Evolutionary conservation across 352 stramenopile genomes (phyloP).

Genomic region (Phytophthora pluvialis): DNA sequence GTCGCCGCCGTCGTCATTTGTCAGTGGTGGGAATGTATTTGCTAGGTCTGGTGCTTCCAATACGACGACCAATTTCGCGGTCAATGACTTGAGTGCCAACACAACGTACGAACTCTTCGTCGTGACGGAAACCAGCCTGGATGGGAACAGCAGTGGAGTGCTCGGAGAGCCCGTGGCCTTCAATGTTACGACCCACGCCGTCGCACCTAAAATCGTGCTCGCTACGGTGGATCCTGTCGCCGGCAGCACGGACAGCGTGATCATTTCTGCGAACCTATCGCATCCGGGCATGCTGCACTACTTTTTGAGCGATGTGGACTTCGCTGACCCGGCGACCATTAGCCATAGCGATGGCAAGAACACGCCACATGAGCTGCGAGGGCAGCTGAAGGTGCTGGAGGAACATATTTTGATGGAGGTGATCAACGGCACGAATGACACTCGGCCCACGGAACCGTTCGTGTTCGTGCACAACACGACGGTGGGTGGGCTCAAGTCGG

Average conservation of each 20-base stretch:
- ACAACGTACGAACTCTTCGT: constrained; percentile 63
- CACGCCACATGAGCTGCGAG: constrained; percentile 54
- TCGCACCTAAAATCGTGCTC: constrained; percentile 68
- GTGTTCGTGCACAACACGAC: constrained; percentile 72
- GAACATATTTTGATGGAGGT: constrained; percentile 67
- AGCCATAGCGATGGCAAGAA: constrained; percentile 11
- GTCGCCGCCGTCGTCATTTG: constrained; percentile 25
- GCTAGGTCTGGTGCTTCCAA: background rate
- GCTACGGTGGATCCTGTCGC: constrained; percentile 49
- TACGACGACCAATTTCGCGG: constrained; percentile 19
- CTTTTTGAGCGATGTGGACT: constrained; percentile 77
- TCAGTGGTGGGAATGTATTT: constrained; percentile 21
- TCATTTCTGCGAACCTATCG: constrained; percentile 70
- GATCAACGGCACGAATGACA: constrained; percentile 80
- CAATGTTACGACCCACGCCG: constrained; percentile 58
- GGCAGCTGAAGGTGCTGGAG: constrained; percentile 44
- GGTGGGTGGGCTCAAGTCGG: constrained; percentile 45
- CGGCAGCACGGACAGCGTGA: constrained; percentile 57
- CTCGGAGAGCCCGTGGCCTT: constrained; percentile 39
- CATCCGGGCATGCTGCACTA: constrained; percentile 74
- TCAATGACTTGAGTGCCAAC: constrained; percentile 47
- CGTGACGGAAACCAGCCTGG: constrained; percentile 51
- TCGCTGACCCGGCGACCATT: constrained; percentile 73
- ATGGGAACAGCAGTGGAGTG: constrained; percentile 53
- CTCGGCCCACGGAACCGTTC: constrained; percentile 56